Evolutionary conservation across 108 stramenopile genomes (phyloP), one percentile per base, ranked within the genome.

Genomic region (Nannochloropsis salina): DNA sequence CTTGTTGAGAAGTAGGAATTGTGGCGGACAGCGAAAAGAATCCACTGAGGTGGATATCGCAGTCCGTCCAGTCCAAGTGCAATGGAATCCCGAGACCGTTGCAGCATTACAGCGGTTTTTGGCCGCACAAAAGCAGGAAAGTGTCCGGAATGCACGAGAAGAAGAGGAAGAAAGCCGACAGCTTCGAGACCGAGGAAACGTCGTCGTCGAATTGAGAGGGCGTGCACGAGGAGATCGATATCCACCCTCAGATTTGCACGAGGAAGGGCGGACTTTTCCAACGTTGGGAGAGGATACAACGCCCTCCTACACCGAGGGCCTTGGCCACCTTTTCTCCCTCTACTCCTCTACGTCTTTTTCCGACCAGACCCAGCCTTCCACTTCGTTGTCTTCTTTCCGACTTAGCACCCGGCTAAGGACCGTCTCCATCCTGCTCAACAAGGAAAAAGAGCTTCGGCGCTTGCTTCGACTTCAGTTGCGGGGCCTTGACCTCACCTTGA

Each of bases 71-170:
- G 42, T 86, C 43, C 20, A 61, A 42, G 84, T 85, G 5, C 84
- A 88, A 51, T 88, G 88, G 88, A 88, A 88, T 51, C 88, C 88
- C 40, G 42, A 80, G 43, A 88, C 88, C 22, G 45, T 88, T n/a
- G 80, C 80, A 42, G 84, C 84, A 40, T 43, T 85, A 22, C 84
- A 84, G 84, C 79, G 88, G 10, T 9, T 88, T 41, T 80, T 44
- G 43, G 44, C 45, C 9, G 74, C 74, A 31, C 80, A 80, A 10
- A n/a, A 42, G 43, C 22, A 80, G 81, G 5, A 44, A 31, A 11
- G 45, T 40, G 44, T 20, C 40, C 44, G 44, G n/a, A 6, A 80
- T 20, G 21, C 9, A 15, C 61, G 44, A 22, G 12, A 11, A 43
- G 42, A 80, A 20, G 80, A 22, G 79, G 61, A 43, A 9, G 80